These are phyloP conservation scores for Boletus coccyginus DNA, from an alignment of 768 basidiomycete genomes.

Conservation along the genomic window DNA sequence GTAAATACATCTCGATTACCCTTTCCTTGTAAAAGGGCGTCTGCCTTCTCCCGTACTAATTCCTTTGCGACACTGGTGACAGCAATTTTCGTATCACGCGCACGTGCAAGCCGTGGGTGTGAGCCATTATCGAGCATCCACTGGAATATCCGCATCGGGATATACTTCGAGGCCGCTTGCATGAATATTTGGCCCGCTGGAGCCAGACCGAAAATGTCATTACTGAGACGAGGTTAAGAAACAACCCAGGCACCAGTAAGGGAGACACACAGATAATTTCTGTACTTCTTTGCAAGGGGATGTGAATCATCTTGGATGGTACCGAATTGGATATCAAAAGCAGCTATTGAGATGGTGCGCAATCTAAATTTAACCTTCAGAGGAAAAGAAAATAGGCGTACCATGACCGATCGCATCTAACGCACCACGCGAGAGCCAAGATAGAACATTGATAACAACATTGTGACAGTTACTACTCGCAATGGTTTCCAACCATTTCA, in stretches of 20 bases:
- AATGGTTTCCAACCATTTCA: slow-evolving; percentile 19
- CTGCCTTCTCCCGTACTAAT: slow-evolving; percentile 6
- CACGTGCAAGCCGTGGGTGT: neutral
- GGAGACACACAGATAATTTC: slow-evolving; percentile 5
- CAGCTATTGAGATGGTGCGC: slow-evolving; percentile 27
- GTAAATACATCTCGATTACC: slow-evolving; percentile 15
- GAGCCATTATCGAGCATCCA: neutral
- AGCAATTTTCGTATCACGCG: neutral
- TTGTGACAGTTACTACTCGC: neutral
- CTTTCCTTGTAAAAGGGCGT: slow-evolving; percentile 10
- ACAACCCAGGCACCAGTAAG: too few species aligned
- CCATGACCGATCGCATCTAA: slow-evolving; percentile 50
- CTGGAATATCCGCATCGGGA: neutral
- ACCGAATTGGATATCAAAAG: slow-evolving; percentile 38
- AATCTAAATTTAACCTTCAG: too few species aligned
- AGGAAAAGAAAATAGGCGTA: slow-evolving; percentile 9
- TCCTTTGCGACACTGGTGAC: slow-evolving; percentile 1
- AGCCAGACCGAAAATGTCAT: slow-evolving; percentile 10
- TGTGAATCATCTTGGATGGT: neutral
- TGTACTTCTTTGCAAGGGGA: slow-evolving; percentile 2
- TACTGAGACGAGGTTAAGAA: neutral
- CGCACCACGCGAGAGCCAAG: slow-evolving; percentile 39
- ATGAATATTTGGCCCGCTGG: slow-evolving; percentile 6
- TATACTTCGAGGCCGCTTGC: slow-evolving; percentile 3
- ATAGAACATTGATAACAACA: slow-evolving; percentile 15